These are phyloP conservation scores for Cystobasidium slooffiae DNA, from an alignment of 1,284 basidiomycete genomes.

Conservation along the genomic window DNA sequence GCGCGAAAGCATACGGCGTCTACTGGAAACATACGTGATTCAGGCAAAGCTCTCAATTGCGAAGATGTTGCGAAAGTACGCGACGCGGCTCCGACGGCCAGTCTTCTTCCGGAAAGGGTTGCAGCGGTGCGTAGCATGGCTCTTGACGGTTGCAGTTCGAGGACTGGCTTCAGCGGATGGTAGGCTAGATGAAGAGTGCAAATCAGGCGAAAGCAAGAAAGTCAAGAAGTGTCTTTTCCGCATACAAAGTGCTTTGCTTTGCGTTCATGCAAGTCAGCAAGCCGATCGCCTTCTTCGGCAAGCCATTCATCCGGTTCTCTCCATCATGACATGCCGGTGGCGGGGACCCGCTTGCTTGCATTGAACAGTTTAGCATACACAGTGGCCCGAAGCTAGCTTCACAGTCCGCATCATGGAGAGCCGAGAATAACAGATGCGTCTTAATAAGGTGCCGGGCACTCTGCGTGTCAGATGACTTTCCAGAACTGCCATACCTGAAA, in stretches of 20 bases:
- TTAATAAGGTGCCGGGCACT: too few species aligned
- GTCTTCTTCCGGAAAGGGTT: conserved; percentile 10
- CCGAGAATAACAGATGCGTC: too few species aligned
- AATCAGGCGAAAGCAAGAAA: not conserved
- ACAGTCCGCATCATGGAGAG: too few species aligned
- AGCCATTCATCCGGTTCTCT: conserved; percentile 7
- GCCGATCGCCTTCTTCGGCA: conserved; percentile 12
- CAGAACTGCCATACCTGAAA: too few species aligned
- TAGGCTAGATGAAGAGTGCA: not conserved
- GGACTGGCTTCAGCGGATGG: not conserved
- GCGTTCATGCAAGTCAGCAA: too few species aligned
- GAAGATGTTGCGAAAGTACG: conserved; percentile 35
- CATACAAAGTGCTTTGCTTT: too few species aligned
- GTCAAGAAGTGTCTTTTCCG: not conserved
- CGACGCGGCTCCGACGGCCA: conserved; percentile 11
- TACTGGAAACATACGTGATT: conserved; percentile 4
- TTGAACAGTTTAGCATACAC: not conserved
- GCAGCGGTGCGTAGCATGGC: conserved; percentile 38
- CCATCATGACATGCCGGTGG: not conserved
- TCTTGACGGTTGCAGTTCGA: not conserved
- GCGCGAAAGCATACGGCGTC: not conserved
- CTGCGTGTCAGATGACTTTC: too few species aligned
- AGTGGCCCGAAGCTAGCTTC: not conserved
- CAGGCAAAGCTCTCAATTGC: conserved; percentile 28
- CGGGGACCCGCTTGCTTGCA: not conserved